These are phyloP conservation scores for Fusarium sp. DNA, from an alignment of 2,329 filamentous ascomycete genomes.

Conservation along the genomic window DNA sequence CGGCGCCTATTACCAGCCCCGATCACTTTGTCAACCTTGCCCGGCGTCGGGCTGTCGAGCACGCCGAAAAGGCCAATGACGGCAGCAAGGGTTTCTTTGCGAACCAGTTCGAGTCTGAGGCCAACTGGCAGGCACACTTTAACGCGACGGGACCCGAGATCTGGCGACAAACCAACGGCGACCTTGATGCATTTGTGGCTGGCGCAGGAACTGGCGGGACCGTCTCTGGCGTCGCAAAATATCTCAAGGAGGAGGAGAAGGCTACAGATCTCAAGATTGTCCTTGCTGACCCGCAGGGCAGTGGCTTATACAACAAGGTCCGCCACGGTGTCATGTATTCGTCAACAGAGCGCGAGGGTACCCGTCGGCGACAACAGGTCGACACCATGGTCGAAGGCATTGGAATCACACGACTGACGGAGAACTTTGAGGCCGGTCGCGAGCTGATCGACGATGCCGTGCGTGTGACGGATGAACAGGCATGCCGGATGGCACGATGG, in stretches of 20 bases:
- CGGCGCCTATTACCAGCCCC: conserved; percentile 91
- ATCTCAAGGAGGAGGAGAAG: conserved; percentile 73
- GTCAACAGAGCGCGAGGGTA: conserved; percentile 86
- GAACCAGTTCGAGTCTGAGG: conserved; percentile 91
- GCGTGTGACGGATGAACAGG: conserved; percentile 86
- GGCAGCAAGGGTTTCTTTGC: conserved; percentile 87
- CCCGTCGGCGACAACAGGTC: conserved; percentile 85
- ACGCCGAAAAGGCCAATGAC: conserved; percentile 65
- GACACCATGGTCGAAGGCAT: conserved; percentile 97
- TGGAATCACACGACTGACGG: conserved; percentile 92
- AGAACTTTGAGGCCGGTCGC: conserved; percentile 87
- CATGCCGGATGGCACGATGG: conserved; percentile 93
- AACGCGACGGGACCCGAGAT: conserved; percentile 89
- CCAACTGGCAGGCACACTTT: conserved; percentile 88
- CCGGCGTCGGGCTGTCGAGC: conserved; percentile 74
- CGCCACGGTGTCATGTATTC: conserved; percentile 97
- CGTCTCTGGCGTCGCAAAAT: conserved; percentile 83
- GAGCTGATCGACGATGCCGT: conserved; percentile 91
- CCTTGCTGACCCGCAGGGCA: conserved; percentile 92
- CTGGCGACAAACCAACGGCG: conserved; percentile 74
- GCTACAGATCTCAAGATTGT: conserved; percentile 73
- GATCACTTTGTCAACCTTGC: conserved; percentile 96
- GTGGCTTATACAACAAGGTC: conserved; percentile 89
- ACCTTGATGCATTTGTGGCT: conserved; percentile 85
- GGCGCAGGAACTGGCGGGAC: conserved; percentile 96